Conservation (phyloP, 2,329 filamentous ascomycete genomes). For the Diplocarpon rosae region DNA sequence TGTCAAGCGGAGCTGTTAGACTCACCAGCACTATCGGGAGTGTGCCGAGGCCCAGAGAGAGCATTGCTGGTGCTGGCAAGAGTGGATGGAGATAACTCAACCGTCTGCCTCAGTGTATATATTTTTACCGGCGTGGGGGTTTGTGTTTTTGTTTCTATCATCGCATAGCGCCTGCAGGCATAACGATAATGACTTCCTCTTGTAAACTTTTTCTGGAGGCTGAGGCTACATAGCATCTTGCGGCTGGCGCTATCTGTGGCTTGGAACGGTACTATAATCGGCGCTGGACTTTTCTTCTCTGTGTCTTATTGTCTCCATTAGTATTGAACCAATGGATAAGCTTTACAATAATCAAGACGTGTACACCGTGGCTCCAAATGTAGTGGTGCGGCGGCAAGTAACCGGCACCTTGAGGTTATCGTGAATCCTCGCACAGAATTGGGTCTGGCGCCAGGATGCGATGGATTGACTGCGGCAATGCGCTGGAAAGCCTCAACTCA, state of each 20-base stretch:
- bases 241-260: neutral
- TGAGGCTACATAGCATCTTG: neutral
- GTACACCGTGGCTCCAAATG: no score
- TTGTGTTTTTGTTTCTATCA: no score
- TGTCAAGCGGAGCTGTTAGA: slow-evolving; percentile 16
- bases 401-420: neutral
- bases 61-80: slow-evolving; percentile 22
- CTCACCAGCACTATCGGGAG: slow-evolving; percentile 17
- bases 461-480: neutral
- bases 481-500: neutral
- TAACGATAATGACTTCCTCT: slow-evolving; percentile 18
- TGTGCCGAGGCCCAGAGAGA: slow-evolving; percentile 22
- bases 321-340: neutral
- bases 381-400: no score
- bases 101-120: no score
- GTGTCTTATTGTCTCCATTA: neutral
- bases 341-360: no score
- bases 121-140: no score
- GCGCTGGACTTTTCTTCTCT: neutral
- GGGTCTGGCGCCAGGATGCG: neutral
- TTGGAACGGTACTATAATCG: neutral
- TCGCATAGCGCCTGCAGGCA: slow-evolving; percentile 1
- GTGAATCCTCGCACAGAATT: no score
- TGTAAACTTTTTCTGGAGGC: neutral
- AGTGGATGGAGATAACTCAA: slow-evolving; percentile 22